Conservation (phyloP, 768 basidiomycete species). For the Rhizopogon vulgaris region DNA sequence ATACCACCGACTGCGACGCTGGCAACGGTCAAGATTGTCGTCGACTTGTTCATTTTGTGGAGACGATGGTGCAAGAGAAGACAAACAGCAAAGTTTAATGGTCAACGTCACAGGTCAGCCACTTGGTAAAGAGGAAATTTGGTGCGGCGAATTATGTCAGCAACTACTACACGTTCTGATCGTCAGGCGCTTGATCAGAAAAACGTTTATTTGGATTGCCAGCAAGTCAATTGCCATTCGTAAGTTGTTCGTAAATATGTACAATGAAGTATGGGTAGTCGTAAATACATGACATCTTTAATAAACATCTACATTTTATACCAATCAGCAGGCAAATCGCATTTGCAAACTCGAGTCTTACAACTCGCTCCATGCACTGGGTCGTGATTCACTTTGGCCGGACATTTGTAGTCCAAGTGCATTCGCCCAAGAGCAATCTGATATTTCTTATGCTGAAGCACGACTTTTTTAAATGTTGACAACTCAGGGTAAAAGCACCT, state of each 20-base stretch:
- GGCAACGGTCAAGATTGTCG: constrained; percentile 35
- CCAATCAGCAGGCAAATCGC: not conserved
- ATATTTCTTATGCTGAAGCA: not conserved
- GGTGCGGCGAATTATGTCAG: constrained; percentile 14
- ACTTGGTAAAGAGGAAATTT: constrained; percentile 5
- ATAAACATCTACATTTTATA: not conserved
- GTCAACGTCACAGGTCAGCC: constrained; percentile 5
- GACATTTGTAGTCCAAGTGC: not conserved
- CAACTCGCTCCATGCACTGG: not conserved
- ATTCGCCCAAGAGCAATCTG: not conserved
- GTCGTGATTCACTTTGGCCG: not conserved
- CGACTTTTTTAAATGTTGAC: not conserved
- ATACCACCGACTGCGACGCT: constrained; percentile 46
- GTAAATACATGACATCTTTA: too few relatives aligned
- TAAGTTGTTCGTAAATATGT: not conserved
- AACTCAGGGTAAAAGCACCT: not conserved
- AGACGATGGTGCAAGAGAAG: constrained; percentile 14
- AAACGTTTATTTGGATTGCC: not conserved
- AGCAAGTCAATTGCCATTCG: too few relatives aligned
- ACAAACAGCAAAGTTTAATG: not conserved
- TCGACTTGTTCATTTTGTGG: constrained; percentile 26
- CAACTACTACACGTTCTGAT: not conserved
- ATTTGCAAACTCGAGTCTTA: not conserved
- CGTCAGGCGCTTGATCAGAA: not conserved
- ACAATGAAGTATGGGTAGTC: too few relatives aligned